Percentiles rank a stretch among this genome's conserved stretches.
These are phyloP conservation scores for Penicillium desertorum DNA, from an alignment of 495 filamentous ascomycete genomes.

Conservation along the genomic window DNA sequence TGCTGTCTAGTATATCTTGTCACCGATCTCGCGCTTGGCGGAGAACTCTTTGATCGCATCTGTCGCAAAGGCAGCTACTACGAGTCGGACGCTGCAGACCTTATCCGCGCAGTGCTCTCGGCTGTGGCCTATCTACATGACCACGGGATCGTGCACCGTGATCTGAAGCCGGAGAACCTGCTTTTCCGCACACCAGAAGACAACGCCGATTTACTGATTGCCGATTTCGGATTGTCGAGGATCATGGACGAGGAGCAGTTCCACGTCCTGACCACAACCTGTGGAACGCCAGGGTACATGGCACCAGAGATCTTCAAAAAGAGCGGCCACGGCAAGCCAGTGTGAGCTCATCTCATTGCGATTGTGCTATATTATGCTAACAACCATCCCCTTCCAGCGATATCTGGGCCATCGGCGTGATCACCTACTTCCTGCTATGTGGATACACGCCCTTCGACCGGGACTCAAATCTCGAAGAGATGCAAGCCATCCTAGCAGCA, in stretches of 20 bases:
- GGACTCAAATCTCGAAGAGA: constrained; percentile 95
- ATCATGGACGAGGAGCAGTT: constrained; percentile 99
- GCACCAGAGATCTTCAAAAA: constrained; percentile 82
- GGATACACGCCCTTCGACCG: constrained; percentile 98
- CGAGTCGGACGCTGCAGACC: constrained; percentile 92
- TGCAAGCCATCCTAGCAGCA: constrained; percentile 96
- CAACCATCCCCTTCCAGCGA: constrained; percentile 46
- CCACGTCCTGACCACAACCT: constrained; percentile 95
- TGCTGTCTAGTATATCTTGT: constrained; percentile 77
- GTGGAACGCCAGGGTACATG: constrained; percentile 97
- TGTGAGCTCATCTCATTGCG: constrained; percentile 48
- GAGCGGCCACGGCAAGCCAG: constrained; percentile 74
- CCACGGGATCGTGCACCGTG: constrained; percentile 95
- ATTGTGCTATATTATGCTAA: neutral
- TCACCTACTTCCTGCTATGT: constrained; percentile 95
- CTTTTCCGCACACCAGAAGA: constrained; percentile 58
- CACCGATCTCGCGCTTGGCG: constrained; percentile 93
- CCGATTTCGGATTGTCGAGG: constrained; percentile 88
- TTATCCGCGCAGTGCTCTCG: constrained; percentile 90
- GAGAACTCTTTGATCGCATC: constrained; percentile 97
- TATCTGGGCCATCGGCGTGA: constrained; percentile 79
- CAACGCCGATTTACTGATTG: constrained; percentile 76
- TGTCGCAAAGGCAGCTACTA: constrained; percentile 98
- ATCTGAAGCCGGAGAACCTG: constrained; percentile 60
- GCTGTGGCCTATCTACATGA: constrained; percentile 99